Conservation (phyloP, 2,329 filamentous ascomycete genomes). For the Fusarium sp. region DNA sequence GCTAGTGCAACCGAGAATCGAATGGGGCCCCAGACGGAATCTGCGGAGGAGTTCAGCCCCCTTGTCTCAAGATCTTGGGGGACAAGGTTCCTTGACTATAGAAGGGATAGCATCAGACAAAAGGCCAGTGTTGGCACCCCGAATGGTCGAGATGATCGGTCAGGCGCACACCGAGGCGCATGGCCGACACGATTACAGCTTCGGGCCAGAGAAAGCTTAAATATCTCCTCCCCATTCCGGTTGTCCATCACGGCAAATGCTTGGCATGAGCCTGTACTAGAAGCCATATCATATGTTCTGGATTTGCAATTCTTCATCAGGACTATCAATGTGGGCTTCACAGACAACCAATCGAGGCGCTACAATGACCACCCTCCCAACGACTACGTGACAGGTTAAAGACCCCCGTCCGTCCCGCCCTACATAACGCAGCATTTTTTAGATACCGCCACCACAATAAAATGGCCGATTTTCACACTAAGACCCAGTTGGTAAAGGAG, state of each 20-base stretch:
- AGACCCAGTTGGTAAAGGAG: background rate
- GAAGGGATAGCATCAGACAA: background rate
- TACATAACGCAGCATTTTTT: background rate
- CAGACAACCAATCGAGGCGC: background rate
- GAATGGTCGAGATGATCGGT: background rate
- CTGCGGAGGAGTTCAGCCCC: background rate
- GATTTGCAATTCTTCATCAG: background rate
- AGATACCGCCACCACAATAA: background rate
- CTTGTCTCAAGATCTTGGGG: background rate
- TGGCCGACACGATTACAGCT: background rate
- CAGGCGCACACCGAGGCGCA: background rate
- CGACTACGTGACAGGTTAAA: background rate
- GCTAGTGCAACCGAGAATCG: background rate
- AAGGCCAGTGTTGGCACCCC: background rate
- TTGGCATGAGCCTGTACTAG: no score
- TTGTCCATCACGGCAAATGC: background rate
- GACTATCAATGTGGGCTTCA: background rate
- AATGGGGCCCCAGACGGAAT: background rate
- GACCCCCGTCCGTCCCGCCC: background rate
- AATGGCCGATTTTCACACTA: background rate
- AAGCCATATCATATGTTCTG: background rate
- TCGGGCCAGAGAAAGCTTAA: background rate
- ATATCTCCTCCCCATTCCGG: background rate
- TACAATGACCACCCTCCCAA: background rate
- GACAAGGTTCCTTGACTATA: background rate